Conservation (phyloP, 768 basidiomycete genomes). For the Leccinum aurantiacum region DNA sequence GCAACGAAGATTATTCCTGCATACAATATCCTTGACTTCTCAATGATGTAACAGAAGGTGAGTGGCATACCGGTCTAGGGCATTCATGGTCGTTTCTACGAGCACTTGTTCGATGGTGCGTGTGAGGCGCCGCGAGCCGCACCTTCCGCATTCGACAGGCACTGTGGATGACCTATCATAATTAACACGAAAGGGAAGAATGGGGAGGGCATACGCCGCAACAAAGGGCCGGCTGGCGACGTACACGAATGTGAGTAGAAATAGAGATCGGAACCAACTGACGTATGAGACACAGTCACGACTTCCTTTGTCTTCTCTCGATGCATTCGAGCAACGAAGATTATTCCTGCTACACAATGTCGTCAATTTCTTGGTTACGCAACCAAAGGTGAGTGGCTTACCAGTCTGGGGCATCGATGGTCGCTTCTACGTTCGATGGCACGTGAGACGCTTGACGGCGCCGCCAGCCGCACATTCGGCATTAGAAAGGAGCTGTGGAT, state of each 20-base stretch:
- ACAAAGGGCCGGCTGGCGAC: too few relatives aligned
- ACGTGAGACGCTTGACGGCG: too few relatives aligned
- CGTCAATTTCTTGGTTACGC: slow-evolving; percentile 17
- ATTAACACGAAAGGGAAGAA: too few relatives aligned
- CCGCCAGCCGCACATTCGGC: too few relatives aligned
- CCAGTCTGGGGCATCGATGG: too few relatives aligned
- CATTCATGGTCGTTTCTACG: slow-evolving; percentile 80
- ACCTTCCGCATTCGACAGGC: slow-evolving; percentile 66
- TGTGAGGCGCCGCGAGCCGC: slow-evolving; percentile 77
- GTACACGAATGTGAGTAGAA: slow-evolving; percentile 22
- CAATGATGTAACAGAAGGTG: slow-evolving; percentile 6
- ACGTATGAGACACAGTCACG: slow-evolving; percentile 82
- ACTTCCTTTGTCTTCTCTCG: slow-evolving; percentile 61
- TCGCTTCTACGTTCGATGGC: too few relatives aligned
- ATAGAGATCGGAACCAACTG: slow-evolving; percentile 36
- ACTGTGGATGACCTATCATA: slow-evolving; percentile 41
- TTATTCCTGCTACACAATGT: slow-evolving; percentile 60
- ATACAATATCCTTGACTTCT: slow-evolving; percentile 21
- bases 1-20: slow-evolving; percentile 89
- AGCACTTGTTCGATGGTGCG: slow-evolving; percentile 69
- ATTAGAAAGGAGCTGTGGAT: too few relatives aligned
- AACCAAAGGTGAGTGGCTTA: background rate
- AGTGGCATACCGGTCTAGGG: slow-evolving; percentile 81
- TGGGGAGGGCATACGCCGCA: too few relatives aligned
- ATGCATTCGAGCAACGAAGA: slow-evolving; percentile 88